Evolutionary conservation across 116 monocot genomes (phyloP).

Genomic region (Phalaenopsis hybrid): DNA sequence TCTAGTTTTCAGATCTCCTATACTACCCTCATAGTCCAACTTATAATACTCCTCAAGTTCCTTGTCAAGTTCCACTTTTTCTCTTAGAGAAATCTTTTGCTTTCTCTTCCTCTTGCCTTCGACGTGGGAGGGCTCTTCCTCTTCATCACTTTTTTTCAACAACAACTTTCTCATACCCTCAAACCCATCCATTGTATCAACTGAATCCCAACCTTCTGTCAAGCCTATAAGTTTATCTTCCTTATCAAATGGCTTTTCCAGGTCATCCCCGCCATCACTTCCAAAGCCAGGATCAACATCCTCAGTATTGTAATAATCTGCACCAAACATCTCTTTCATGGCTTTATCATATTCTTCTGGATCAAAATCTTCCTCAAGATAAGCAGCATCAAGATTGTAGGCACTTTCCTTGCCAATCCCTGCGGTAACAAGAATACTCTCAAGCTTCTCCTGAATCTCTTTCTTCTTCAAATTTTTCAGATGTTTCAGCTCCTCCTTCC

Average conservation of each 20-base stretch:
- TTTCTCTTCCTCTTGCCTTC: conserved; percentile 60
- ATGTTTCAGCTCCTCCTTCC: conserved; percentile 84
- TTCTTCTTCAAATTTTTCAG: conserved; percentile 97
- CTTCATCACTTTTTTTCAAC: conserved; percentile 28
- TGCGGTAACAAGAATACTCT: too few relatives aligned
- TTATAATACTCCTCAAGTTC: conserved; percentile 96
- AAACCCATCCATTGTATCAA: conserved; percentile 38
- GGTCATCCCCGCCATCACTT: conserved; percentile 46
- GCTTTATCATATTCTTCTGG: conserved; percentile 78
- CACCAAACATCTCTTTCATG: conserved; percentile 63
- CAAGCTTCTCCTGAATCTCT: conserved; percentile 29
- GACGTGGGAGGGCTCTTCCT: conserved; percentile 20
- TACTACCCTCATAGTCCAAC: conserved; percentile 90
- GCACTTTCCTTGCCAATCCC: too few relatives aligned
- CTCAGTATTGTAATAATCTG: conserved; percentile 61
- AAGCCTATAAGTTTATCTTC: conserved; percentile 89
- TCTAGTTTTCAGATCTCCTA: conserved; percentile 87
- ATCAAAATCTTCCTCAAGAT: too few relatives aligned
- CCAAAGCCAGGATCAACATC: conserved; percentile 74
- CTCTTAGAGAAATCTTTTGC: conserved; percentile 51
- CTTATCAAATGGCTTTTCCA: conserved; percentile 83
- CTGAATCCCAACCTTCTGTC: conserved; percentile 61
- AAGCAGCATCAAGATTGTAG: too few relatives aligned
- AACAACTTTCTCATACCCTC: conserved; percentile 35
- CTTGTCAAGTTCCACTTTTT: conserved; percentile 88